Base-by-base conservation (phyloP, 352 stramenopile species). In the Phytophthora boehmeriae region DNA sequence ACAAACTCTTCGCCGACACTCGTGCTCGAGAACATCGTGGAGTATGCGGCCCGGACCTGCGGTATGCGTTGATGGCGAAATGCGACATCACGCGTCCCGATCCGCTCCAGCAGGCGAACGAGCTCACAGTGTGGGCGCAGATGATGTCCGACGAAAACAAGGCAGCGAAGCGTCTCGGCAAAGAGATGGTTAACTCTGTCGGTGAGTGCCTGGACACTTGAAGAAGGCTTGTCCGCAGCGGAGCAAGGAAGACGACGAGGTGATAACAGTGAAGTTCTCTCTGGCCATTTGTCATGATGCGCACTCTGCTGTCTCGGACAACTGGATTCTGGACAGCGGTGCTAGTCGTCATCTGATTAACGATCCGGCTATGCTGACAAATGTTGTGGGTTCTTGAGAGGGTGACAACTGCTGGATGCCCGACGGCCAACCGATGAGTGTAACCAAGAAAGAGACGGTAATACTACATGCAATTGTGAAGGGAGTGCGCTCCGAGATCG, bases 1-100 rank as follows among this genome's bases (percentile, higher is more conserved):
- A 23, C 38, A 5, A 42, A 32, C 9, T 16, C 42, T 0, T 58
- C 39, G 17, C 28, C 41, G 3, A 41, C 20, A 8, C 5, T 54
- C 20, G 35, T 59, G 2, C 22, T 65, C 22, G 49, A 65, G 10
- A 65, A 65, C 14, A 38, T 65, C 9, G 57, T 65, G 1, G 46
- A 58, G 51, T 58, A 52, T 13, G 57, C 57, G 46, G 43, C 17
- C 41, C 41, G 43, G 45, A 56, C 0, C 23, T 59, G 8, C 46
- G 32, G 10, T 34, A 48, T 3, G 46, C 38, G 3, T 30, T 65
- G 44, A 65, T 65, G 46, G 47, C 36, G 1, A 65, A 52, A 25
- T 53, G 47, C 22, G 57, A 65, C 11, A 23, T 22, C 16, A 39
- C 49, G 1, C 1, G 35, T 13, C 20, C 32, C 0, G 57, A 58